Base-by-base conservation (phyloP, 2,329 filamentous ascomycete genomes). In the Penicillium sp. region DNA sequence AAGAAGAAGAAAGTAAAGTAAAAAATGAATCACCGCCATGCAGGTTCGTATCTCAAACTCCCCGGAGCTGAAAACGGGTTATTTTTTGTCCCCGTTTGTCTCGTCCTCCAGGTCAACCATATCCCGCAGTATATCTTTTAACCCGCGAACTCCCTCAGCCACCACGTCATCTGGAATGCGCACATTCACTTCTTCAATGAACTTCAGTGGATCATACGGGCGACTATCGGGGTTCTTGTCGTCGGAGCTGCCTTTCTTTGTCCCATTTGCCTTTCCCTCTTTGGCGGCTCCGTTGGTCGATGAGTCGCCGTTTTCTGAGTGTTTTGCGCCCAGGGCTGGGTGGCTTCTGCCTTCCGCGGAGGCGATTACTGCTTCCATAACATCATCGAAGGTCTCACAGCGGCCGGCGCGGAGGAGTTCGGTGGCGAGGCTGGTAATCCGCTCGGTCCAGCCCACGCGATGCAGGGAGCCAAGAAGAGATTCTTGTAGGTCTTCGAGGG, bases 401-500 rank as follows among this genome's bases (percentile, higher is more conserved):
- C 83, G 79, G 45, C 83, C 83, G 25, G 78, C 81, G 61, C 83
- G 81, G 52, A 86, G 79, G 40, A 86, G 76, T 53, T 81, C 75
- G 45, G 79, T 78, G 18, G 83, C 77, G 57, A 86, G 79, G 45
- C 73, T 74, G 54, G 79, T 79, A 56, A 87, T 75, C 26, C 76
- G 76, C 62, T 83, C 78, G 41, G 81, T 81, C 83, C 84, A 87
- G 62, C 83, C 83, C n/a, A 75, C 72, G 51, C 81, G 77, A 63
- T 83, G 79, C 11, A 86, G 77, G 22, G 79, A 78, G 64, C 83
- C 77, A 55, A 80, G 75, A 25, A 87, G 76, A 1, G 78, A 76
- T 35, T 73, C 64, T 65, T 85, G 82, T 42, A 87, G 82, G 65
- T 80, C 79, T 64, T 79, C 77, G 60, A 86, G 80, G 51, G 80